Conservation (phyloP, 163 green algal genomes). For the Prototheca cutis region DNA sequence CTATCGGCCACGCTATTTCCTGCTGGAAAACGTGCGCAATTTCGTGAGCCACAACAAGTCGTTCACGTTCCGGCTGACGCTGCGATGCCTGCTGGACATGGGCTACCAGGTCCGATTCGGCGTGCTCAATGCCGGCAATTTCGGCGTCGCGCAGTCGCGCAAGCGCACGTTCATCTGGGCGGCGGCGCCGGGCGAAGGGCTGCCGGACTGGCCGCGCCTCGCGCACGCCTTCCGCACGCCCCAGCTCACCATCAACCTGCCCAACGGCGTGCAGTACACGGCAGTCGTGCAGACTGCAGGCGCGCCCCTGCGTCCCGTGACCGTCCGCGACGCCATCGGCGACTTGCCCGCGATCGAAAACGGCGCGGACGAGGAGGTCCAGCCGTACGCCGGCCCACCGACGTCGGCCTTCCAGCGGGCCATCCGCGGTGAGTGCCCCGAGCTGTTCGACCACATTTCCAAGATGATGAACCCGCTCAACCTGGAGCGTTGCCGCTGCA, state of each 20-base stretch:
- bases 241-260: constrained; percentile 85
- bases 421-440: constrained; percentile 46
- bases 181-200: constrained; percentile 61
- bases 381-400: constrained; percentile 49
- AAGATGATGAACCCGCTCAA: constrained; percentile 97
- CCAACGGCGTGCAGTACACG: constrained; percentile 57
- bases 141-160: constrained; percentile 83
- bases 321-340: constrained; percentile 81
- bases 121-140: constrained; percentile 92
- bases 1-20: constrained; percentile 87
- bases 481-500: constrained; percentile 83
- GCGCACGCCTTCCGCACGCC: constrained; percentile 77
- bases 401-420: constrained; percentile 70
- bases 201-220: constrained; percentile 79
- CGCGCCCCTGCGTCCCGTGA: constrained; percentile 77
- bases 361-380: constrained; percentile 44
- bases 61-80: constrained; percentile 84
- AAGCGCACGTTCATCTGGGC: constrained; percentile 97
- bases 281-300: constrained; percentile 55
- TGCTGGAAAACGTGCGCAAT: constrained; percentile 96
- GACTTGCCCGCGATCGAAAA: constrained; percentile 85
- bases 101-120: constrained; percentile 96
- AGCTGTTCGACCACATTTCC: constrained; percentile 80
- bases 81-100: constrained; percentile 90
- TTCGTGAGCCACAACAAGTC: constrained; percentile 94